Evolutionary conservation across 2,329 filamentous ascomycete species (phyloP).

Genomic region (Ophiostoma quercus): DNA sequence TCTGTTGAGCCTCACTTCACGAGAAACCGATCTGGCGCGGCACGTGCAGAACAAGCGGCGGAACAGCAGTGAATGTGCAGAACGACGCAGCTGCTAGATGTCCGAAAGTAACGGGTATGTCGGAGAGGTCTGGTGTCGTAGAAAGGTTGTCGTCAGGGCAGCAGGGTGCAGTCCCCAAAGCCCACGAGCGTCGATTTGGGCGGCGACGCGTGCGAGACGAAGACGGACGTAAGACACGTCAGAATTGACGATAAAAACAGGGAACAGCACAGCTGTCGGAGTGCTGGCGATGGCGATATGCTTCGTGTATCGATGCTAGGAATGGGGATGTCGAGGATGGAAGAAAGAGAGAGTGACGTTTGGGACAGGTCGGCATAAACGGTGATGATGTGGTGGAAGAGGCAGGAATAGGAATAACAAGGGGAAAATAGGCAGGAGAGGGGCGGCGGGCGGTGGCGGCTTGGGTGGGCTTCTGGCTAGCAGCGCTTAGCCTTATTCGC

Average conservation of each 20-base stretch:
- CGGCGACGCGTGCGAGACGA: not conserved
- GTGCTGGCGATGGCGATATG: not conserved
- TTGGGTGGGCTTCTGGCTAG: not conserved
- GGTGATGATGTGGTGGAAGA: slow-evolving; percentile 7
- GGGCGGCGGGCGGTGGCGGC: slow-evolving; percentile 13
- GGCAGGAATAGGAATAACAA: slow-evolving; percentile 2
- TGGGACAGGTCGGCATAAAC: not conserved
- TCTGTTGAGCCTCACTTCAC: not conserved
- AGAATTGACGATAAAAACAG: not conserved
- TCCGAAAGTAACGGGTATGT: not conserved
- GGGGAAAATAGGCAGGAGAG: slow-evolving; percentile 14
- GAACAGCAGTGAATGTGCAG: not conserved
- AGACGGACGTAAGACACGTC: not conserved
- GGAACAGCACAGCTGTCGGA: too few relatives aligned
- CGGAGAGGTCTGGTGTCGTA: not conserved
- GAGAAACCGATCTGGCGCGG: not conserved
- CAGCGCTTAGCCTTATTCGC: slow-evolving; percentile 10
- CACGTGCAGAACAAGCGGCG: not conserved
- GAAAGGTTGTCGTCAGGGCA: not conserved
- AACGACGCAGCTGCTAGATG: not conserved
- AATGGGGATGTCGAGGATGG: not conserved
- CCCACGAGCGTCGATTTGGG: not conserved
- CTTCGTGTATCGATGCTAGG: not conserved
- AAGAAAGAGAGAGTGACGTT: not conserved
- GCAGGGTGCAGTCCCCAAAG: not conserved